Evolutionary conservation across 305 asterid species (phyloP), one percentile per base, ranked within the genome.

Genomic region (Solanum aculeatissimum): DNA sequence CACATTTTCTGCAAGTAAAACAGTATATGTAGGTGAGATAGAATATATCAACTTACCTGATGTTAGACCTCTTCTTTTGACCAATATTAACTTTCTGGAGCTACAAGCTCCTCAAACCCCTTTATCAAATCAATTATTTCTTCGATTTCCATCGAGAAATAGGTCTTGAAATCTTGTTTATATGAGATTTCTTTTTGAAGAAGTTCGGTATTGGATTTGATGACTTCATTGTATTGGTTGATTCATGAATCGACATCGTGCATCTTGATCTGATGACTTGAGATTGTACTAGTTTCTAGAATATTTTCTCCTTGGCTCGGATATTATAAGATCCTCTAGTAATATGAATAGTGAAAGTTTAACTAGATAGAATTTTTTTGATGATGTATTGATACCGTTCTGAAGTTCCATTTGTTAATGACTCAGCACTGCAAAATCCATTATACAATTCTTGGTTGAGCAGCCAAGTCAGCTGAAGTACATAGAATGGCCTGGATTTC

Each of bases 401-500:
- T 74, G 86, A 85, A 77, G 15, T 66, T 42, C 45, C 68, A 72
- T 74, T 83, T 38, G 68, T 84, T 57, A 45, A 58, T 85, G 84
- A 63, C 84, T 84, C 89, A 95, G 98, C 96, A 81, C 86, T 27
- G 16, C 83, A 62, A 89, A 82, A 85, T 83, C 87, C 45, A 27
- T 89, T 58, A 5, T 85, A 9, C 13, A 5, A 57, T 89, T 90
- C 88, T 85, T 90, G 23, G 84, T 58, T 77, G 88, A 90, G 87
- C 92, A 90, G 86, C 92, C 91, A 45, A 83, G 86, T 60, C 92
- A 90, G 90, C 90, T 90, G 58, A 89, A 87, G 87, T 87, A 90
- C 86, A 89, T 90, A 58, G 90, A 90, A 81, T 90, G 92, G 92
- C 91, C 92, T 74, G 85, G 88, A 91, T 92, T 95, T 83, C 94